A percentile compares a stretch with the other conserved stretches of the same genome.
These are phyloP conservation scores for Didymella segeticola DNA, from an alignment of 2,329 filamentous ascomycete genomes.

Conservation along the genomic window DNA sequence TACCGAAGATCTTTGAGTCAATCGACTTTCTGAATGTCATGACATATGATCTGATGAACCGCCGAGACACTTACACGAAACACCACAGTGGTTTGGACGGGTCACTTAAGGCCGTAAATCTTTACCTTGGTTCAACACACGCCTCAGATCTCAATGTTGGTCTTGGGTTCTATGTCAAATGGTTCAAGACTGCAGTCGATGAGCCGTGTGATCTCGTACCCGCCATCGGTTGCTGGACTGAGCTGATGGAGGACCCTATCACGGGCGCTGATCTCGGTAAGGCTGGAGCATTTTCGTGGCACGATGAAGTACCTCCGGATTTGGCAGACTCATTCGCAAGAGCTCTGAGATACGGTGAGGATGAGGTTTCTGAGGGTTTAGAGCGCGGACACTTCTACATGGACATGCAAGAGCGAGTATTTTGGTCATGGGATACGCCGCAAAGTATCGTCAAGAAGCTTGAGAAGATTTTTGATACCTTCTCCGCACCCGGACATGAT, in stretches of 20 bases:
- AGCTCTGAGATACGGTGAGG: conserved; percentile 61
- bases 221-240: conserved; percentile 58
- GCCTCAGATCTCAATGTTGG: conserved; percentile 67
- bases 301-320: conserved; percentile 53
- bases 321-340: conserved; percentile 64
- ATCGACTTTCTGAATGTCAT: conserved; percentile 75
- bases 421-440: conserved; percentile 77
- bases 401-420: conserved; percentile 64
- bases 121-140: conserved; percentile 65
- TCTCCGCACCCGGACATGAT: conserved; percentile 42
- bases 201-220: conserved; percentile 1
- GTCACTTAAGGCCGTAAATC: conserved; percentile 62
- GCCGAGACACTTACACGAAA: conserved; percentile 67
- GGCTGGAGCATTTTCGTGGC: conserved; percentile 53
- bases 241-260: conserved; percentile 64
- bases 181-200: conserved; percentile 59
- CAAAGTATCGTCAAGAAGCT: conserved; percentile 69
- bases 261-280: conserved; percentile 66
- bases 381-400: conserved; percentile 65
- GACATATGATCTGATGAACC: conserved; percentile 76
- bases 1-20: conserved; percentile 64
- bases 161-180: conserved; percentile 74
- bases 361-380: conserved; percentile 64
- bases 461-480: conserved; percentile 56
- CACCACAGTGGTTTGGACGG: conserved; percentile 70